These are phyloP conservation scores for Malassezia nana DNA, from an alignment of 1,284 basidiomycete species.

Conservation along the genomic window DNA sequence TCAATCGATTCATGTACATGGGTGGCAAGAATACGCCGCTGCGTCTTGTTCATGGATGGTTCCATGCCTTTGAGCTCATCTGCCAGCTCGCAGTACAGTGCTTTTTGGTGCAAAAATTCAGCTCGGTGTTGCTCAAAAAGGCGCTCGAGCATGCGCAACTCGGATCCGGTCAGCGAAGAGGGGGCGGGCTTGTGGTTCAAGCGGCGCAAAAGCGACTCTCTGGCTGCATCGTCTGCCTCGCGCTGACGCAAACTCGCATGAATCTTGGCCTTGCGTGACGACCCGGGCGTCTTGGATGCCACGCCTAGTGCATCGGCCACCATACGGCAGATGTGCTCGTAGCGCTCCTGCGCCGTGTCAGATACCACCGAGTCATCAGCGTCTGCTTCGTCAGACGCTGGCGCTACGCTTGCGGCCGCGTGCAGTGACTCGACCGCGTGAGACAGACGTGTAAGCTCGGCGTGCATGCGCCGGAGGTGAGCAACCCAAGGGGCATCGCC, in stretches of 20 bases:
- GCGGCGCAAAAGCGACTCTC: constrained; percentile 9
- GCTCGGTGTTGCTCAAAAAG: constrained; percentile 33
- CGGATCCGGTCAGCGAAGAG: neutral
- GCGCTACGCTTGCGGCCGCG: neutral
- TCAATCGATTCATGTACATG: constrained; percentile 44
- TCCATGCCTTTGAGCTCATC: constrained; percentile 40
- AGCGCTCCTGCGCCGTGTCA: constrained; percentile 8
- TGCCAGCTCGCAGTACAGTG: constrained; percentile 41
- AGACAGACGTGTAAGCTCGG: constrained; percentile 13
- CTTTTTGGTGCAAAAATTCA: constrained; percentile 39
- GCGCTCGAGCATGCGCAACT: constrained; percentile 16
- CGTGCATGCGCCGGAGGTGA: constrained; percentile 4
- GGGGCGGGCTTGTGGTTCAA: constrained; percentile 2
- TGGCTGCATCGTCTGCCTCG: constrained; percentile 10
- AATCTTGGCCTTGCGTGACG: constrained; percentile 6
- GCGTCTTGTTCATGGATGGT: constrained; percentile 28
- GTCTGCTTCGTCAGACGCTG: neutral
- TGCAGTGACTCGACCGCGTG: neutral
- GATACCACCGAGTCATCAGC: neutral
- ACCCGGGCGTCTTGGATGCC: neutral
- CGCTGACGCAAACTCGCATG: constrained; percentile 8
- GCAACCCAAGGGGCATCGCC: neutral
- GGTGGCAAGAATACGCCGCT: constrained; percentile 32
- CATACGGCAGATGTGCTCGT: constrained; percentile 15
- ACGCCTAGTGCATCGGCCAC: constrained; percentile 16